Evolutionary conservation across 495 filamentous ascomycete genomes (phyloP).

Genomic region (Penicillium parvum): DNA sequence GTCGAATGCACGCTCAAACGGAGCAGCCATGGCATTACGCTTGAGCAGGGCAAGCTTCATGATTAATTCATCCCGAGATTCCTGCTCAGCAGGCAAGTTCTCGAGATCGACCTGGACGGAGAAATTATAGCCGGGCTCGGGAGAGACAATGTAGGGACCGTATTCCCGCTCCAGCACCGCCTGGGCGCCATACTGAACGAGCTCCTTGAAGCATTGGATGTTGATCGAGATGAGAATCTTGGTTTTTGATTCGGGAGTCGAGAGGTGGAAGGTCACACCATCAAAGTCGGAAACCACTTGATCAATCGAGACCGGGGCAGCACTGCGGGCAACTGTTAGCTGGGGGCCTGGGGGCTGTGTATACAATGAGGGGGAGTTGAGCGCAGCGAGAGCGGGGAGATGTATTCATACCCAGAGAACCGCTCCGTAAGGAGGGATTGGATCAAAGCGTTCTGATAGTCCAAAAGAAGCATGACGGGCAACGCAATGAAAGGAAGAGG

Average conservation of each 20-base stretch:
- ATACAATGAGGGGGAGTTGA: slow-evolving; percentile 19
- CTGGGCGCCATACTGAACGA: slow-evolving; percentile 88
- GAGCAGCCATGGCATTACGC: slow-evolving; percentile 96
- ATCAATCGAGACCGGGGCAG: slow-evolving; percentile 81
- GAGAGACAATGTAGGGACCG: slow-evolving; percentile 78
- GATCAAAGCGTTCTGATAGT: slow-evolving; percentile 98
- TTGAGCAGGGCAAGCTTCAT: slow-evolving; percentile 83
- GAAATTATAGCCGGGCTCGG: slow-evolving; percentile 92
- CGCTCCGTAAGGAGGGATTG: slow-evolving; percentile 93
- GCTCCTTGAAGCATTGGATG: slow-evolving; percentile 89
- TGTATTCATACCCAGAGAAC: slow-evolving; percentile 68
- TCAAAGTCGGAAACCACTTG: slow-evolving; percentile 98
- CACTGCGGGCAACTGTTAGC: slow-evolving; percentile 52
- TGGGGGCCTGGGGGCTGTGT: slow-evolving; percentile 22
- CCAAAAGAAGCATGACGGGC: slow-evolving; percentile 83
- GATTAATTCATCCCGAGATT: slow-evolving; percentile 78
- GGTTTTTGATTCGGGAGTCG: slow-evolving; percentile 86
- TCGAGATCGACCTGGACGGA: slow-evolving; percentile 85
- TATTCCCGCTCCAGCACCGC: slow-evolving; percentile 91
- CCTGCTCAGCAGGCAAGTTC: slow-evolving; percentile 72
- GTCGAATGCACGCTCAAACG: slow-evolving; percentile 93
- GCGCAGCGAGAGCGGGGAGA: slow-evolving; percentile 15
- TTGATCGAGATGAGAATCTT: slow-evolving; percentile 90
- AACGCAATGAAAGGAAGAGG: slow-evolving; percentile 11
- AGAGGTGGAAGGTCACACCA: slow-evolving; percentile 95